These are phyloP conservation scores for California macrophylla DNA, from an alignment of 441 rosid genomes.

Conservation along the genomic window DNA sequence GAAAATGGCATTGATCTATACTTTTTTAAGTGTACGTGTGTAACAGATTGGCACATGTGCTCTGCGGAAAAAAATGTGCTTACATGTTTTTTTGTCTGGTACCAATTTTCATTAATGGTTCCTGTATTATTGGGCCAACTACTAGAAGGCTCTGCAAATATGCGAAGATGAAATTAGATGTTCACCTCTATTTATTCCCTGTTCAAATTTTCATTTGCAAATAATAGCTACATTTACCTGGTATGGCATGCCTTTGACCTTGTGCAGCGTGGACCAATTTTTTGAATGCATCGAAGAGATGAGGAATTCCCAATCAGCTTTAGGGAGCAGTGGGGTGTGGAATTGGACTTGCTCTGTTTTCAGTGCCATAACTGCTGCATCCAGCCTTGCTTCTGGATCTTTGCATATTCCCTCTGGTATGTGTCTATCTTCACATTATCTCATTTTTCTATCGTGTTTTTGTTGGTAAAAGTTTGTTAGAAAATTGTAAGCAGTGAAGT, in stretches of 20 bases:
- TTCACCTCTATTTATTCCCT: not conserved
- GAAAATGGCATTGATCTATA: not conserved
- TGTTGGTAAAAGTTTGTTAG: not conserved
- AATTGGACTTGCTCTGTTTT: constrained; percentile 96
- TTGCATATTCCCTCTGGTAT: constrained; percentile 74
- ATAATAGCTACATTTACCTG: constrained; percentile 17
- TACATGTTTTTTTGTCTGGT: not conserved
- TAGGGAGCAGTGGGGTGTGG: constrained; percentile 95
- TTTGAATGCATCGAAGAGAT: constrained; percentile 94
- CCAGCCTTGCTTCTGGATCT: constrained; percentile 97
- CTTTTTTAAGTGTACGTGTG: not conserved
- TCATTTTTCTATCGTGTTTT: not conserved
- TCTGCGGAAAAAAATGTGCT: not conserved
- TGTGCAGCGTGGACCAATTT: constrained; percentile 83
- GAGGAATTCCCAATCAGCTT: constrained; percentile 77
- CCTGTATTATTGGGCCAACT: not conserved
- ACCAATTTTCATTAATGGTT: not conserved
- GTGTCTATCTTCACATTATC: constrained; percentile 8
- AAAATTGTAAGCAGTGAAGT: not conserved
- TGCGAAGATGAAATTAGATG: not conserved
- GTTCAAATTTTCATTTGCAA: not conserved
- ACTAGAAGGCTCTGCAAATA: not conserved
- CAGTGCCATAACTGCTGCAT: constrained; percentile 93
- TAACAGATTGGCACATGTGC: not conserved
- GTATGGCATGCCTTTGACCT: constrained; percentile 18